Conservation (phyloP, 2,329 filamentous ascomycete genomes). For the Mycosphaerella sp. region DNA sequence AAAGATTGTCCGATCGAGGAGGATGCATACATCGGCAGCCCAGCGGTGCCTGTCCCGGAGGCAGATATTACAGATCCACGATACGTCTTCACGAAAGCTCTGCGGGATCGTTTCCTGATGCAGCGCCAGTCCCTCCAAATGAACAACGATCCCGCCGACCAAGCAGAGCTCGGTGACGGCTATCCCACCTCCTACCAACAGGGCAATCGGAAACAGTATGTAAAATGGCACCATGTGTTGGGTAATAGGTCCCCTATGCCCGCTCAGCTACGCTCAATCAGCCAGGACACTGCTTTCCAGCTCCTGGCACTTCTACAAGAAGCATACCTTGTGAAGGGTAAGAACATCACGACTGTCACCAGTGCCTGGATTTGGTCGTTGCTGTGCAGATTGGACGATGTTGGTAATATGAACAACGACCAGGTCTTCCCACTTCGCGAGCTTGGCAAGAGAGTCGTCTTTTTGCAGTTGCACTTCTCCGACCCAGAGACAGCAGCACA, state of each 20-base stretch:
- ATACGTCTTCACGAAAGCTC: constrained; percentile 60
- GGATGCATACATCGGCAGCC: constrained; percentile 67
- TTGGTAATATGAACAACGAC: constrained; percentile 66
- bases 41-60: constrained; percentile 34
- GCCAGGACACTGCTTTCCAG: constrained; percentile 59
- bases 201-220: constrained; percentile 48
- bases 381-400: constrained; percentile 61
- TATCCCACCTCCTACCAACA: constrained; percentile 50
- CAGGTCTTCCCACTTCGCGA: constrained; percentile 73
- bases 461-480: constrained; percentile 28
- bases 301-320: constrained; percentile 56
- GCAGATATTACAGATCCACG: constrained; percentile 43
- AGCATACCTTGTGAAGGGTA: constrained; percentile 57
- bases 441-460: constrained; percentile 64
- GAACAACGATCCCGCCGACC: constrained; percentile 48
- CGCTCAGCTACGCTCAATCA: constrained; percentile 49
- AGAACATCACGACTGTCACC: constrained; percentile 57
- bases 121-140: constrained; percentile 58
- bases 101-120: constrained; percentile 59
- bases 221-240: constrained; percentile 49
- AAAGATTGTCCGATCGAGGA: constrained; percentile 63
- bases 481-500: constrained; percentile 25
- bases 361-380: constrained; percentile 84
- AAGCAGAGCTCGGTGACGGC: constrained; percentile 49
- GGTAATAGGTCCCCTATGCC: constrained; percentile 43